Conservation (phyloP, 2,329 filamentous ascomycete genomes). For the Diaporthe sp. region DNA sequence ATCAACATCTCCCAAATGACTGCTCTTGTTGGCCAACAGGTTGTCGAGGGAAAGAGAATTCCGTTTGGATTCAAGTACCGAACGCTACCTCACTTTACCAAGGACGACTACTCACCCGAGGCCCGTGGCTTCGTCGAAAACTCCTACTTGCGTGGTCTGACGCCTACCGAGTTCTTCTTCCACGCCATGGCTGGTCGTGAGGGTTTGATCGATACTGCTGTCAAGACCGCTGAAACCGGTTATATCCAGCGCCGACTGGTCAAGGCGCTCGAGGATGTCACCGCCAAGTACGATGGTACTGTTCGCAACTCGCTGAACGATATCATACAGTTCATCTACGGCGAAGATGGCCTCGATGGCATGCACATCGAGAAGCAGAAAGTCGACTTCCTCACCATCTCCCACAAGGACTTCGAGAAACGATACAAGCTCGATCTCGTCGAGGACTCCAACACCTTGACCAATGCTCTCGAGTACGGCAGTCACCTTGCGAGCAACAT, state of each 20-base stretch:
- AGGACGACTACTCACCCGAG: slow-evolving; percentile 98
- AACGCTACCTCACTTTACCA: slow-evolving; percentile 96
- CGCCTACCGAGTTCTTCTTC: slow-evolving; percentile 98
- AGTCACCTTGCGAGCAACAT: slow-evolving; percentile 89
- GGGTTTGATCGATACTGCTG: slow-evolving; percentile 98
- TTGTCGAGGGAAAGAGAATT: slow-evolving; percentile 98
- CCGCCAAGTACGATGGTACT: slow-evolving; percentile 97
- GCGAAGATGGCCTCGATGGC: slow-evolving; percentile 96
- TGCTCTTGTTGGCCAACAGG: slow-evolving; percentile 96
- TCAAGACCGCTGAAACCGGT: slow-evolving; percentile 99
- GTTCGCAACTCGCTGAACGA: slow-evolving; percentile 97
- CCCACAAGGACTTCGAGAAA: slow-evolving; percentile 81
- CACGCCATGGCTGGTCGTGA: slow-evolving; percentile 99
- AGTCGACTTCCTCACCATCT: slow-evolving; percentile 87
- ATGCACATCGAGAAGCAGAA: slow-evolving; percentile 93
- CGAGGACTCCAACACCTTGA: slow-evolving; percentile 68
- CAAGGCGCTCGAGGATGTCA: slow-evolving; percentile 97
- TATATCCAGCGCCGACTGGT: slow-evolving; percentile 99
- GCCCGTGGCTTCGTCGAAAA: slow-evolving; percentile 99
- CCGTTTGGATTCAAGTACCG: slow-evolving; percentile 99
- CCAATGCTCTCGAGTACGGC: slow-evolving; percentile 85
- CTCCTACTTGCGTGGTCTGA: slow-evolving; percentile 95
- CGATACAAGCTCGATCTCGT: slow-evolving; percentile 91
- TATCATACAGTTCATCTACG: slow-evolving; percentile 96
- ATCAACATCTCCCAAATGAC: slow-evolving; percentile 99